phyloP scores from a whole-genome alignment of 495 filamentous ascomycete genomes.

The Penicillium cataractarum region DNA sequence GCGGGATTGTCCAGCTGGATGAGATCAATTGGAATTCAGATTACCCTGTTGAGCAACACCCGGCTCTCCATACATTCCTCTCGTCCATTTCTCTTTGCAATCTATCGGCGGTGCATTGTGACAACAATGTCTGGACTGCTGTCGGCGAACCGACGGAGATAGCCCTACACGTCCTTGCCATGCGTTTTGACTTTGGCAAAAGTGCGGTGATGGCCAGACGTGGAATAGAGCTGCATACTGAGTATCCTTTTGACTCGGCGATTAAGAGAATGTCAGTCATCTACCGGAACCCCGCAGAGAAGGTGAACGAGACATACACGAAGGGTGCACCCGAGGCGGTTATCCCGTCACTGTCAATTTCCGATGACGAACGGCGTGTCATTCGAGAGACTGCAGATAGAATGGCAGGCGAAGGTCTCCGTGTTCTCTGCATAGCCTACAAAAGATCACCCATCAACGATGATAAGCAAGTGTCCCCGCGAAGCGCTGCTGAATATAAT shows the following conservation, averaged over 20 bases:
- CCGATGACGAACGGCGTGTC: slow-evolving; percentile 52
- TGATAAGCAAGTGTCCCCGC: slow-evolving; percentile 31
- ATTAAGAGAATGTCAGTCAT: slow-evolving; percentile 87
- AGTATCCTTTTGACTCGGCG: slow-evolving; percentile 80
- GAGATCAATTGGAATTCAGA: slow-evolving; percentile 34
- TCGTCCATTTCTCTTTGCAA: slow-evolving; percentile 78
- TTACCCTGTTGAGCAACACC: slow-evolving; percentile 25
- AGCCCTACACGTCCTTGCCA: slow-evolving; percentile 76
- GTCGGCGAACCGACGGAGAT: slow-evolving; percentile 85
- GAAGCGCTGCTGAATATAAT: slow-evolving; percentile 53
- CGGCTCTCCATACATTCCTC: slow-evolving; percentile 64
- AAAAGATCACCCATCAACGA: slow-evolving; percentile 37
- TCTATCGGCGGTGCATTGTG: slow-evolving; percentile 67
- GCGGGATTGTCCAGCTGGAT: slow-evolving; percentile 57
- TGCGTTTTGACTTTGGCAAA: slow-evolving; percentile 67
- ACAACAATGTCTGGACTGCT: slow-evolving; percentile 61
- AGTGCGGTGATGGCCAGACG: slow-evolving; percentile 53
- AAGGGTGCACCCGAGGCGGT: slow-evolving; percentile 71
- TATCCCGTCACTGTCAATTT: slow-evolving; percentile 58
- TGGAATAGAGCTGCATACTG: slow-evolving; percentile 67
- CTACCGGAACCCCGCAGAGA: slow-evolving; percentile 45
- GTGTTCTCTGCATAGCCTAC: slow-evolving; percentile 76
- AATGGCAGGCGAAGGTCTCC: slow-evolving; percentile 75
- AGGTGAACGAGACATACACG: slow-evolving; percentile 59
- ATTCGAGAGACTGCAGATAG: slow-evolving; percentile 61